phyloP scores from a whole-genome alignment of 1,284 basidiomycete genomes.

The Ceratobasidium sp. region DNA sequence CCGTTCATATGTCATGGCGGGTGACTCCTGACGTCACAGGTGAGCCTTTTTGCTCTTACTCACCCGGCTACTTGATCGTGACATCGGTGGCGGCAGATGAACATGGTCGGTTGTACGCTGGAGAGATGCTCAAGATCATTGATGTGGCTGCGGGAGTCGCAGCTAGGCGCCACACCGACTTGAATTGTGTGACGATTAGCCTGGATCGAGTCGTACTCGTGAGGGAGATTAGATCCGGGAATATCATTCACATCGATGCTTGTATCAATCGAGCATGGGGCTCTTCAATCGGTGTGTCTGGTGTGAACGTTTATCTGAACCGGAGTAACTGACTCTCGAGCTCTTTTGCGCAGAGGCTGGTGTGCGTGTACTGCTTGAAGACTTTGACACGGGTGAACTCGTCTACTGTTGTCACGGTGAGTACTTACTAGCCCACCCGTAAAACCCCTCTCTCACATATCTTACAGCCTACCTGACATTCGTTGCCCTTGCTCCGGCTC shows the following conservation, averaged over 20 bases:
- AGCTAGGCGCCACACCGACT: conserved; percentile 51
- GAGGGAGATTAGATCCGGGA: conserved; percentile 47
- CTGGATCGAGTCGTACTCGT: conserved; percentile 50
- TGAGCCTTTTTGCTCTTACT: background rate
- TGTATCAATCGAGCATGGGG: conserved; percentile 54
- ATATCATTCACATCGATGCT: conserved; percentile 51
- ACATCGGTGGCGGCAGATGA: conserved; percentile 43
- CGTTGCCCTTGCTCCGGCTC: conserved; percentile 48
- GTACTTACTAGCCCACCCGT: background rate
- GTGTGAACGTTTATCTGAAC: background rate
- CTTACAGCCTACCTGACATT: conserved; percentile 53
- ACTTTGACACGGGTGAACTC: conserved; percentile 45
- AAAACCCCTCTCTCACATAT: background rate
- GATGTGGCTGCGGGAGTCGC: conserved; percentile 54
- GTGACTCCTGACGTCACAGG: conserved; percentile 45
- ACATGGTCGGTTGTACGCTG: conserved; percentile 50
- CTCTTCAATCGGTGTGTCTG: conserved; percentile 42
- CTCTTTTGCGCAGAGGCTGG: conserved; percentile 52
- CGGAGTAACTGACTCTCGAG: background rate
- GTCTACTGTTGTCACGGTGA: conserved; percentile 52
- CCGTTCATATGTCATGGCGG: conserved; percentile 39
- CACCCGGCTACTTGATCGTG: background rate
- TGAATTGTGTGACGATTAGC: conserved; percentile 52
- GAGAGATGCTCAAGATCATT: conserved; percentile 53
- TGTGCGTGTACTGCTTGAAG: conserved; percentile 51